Conservation (phyloP, 2,329 filamentous ascomycete genomes). For the Elsinoe perseae region DNA sequence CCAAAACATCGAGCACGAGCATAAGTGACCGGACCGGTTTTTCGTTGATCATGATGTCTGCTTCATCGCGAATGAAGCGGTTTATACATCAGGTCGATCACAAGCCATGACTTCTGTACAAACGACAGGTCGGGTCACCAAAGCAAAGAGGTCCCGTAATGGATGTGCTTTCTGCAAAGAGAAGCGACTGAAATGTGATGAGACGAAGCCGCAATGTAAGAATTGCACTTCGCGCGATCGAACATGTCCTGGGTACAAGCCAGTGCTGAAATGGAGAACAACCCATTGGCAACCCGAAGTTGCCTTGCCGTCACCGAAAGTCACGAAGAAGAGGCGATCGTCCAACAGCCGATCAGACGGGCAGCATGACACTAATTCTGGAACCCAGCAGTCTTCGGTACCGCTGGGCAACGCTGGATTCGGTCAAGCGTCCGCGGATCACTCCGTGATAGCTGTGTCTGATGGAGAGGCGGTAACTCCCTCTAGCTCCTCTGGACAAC, state of each 20-base stretch:
- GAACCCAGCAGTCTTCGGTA: neutral
- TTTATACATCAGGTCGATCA: neutral
- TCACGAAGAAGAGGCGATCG: neutral
- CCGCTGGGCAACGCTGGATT: neutral
- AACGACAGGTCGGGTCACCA: neutral
- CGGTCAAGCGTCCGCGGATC: neutral
- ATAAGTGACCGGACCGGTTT: neutral
- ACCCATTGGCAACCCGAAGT: conserved; percentile 42
- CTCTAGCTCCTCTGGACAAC: neutral
- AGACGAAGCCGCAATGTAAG: conserved; percentile 36
- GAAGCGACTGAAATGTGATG: conserved; percentile 36
- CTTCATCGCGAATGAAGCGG: neutral
- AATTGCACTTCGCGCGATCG: conserved; percentile 38
- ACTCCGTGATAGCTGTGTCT: neutral
- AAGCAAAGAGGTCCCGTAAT: conserved; percentile 18
- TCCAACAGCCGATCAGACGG: neutral
- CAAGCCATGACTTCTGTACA: conserved; percentile 1
- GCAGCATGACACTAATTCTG: neutral
- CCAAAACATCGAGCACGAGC: neutral
- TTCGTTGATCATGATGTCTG: neutral
- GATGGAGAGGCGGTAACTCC: neutral
- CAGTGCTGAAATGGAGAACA: conserved; percentile 42
- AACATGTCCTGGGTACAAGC: conserved; percentile 41
- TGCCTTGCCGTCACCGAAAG: conserved; percentile 14
- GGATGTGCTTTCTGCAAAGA: conserved; percentile 19